These are phyloP conservation scores for Quercus glauca DNA, from an alignment of 306 rosid species.

Conservation along the genomic window DNA sequence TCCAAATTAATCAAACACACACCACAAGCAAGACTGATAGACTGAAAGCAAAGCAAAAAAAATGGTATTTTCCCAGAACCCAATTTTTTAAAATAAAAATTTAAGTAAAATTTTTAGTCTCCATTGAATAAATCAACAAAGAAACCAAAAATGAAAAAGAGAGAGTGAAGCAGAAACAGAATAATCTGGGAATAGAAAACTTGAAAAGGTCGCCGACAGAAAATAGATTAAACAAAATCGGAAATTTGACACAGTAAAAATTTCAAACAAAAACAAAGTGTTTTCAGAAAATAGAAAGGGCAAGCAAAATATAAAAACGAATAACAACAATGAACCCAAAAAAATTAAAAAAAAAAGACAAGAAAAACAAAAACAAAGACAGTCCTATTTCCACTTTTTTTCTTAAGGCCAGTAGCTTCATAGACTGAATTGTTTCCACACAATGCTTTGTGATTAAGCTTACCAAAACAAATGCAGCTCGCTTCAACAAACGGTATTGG, in stretches of 20 bases:
- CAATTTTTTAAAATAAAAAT: background rate
- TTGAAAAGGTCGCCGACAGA: conserved; percentile 46
- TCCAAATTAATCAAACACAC: conserved; percentile 31
- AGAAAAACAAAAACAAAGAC: background rate
- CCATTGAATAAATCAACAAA: background rate
- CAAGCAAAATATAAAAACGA: background rate
- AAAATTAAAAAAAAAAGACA: no score
- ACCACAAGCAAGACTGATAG: background rate
- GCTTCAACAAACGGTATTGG: no score
- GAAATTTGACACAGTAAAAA: conserved; percentile 11
- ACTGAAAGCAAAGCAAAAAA: background rate
- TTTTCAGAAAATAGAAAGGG: conserved; percentile 2
- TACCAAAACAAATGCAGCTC: conserved; percentile 42
- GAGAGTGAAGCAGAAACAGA: conserved; percentile 6
- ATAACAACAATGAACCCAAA: background rate
- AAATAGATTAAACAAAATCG: conserved; percentile 6
- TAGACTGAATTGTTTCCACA: background rate
- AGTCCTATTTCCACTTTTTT: background rate
- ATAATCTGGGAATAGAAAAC: no score
- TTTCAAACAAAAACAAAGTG: background rate
- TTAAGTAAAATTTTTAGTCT: background rate
- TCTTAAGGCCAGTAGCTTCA: background rate
- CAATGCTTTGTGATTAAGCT: conserved; percentile 32
- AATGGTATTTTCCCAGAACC: background rate
- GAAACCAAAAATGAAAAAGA: background rate